Conservation (phyloP, 2,329 filamentous ascomycete genomes). For the Arthrobotrys musiformis region DNA sequence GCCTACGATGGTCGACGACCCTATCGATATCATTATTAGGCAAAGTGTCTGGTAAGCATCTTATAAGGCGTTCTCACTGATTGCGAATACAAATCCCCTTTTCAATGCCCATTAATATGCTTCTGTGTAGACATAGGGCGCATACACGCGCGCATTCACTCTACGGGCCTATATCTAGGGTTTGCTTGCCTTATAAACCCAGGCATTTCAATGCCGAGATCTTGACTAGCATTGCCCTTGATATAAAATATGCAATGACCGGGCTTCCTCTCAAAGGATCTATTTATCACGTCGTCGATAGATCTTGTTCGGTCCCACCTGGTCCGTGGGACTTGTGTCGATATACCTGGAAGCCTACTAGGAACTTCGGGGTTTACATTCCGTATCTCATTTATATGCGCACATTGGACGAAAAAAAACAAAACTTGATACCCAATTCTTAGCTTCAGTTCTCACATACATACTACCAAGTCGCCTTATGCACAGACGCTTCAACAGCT, state of each 20-base stretch:
- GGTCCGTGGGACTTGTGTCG: conserved; percentile 8
- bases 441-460: neutral
- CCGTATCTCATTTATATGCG: conserved; percentile 2
- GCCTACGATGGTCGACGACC: no score
- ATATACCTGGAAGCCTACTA: neutral
- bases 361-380: conserved; percentile 35
- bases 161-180: neutral
- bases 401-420: neutral
- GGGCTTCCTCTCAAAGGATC: no score
- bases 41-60: conserved; percentile 10
- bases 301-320: conserved; percentile 31
- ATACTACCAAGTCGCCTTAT: no score
- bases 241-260: neutral
- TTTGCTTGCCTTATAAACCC: neutral
- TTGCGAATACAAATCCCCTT: neutral
- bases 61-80: no score
- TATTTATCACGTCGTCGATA: no score
- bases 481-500: neutral
- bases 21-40: conserved; percentile 12
- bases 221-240: conserved; percentile 12
- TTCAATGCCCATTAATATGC: neutral
- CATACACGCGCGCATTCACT: neutral
- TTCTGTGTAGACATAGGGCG: neutral
- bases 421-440: neutral
- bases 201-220: neutral